Base-by-base conservation (phyloP, 495 filamentous ascomycete genomes). In the Antarctomyces pellizariae region DNA sequence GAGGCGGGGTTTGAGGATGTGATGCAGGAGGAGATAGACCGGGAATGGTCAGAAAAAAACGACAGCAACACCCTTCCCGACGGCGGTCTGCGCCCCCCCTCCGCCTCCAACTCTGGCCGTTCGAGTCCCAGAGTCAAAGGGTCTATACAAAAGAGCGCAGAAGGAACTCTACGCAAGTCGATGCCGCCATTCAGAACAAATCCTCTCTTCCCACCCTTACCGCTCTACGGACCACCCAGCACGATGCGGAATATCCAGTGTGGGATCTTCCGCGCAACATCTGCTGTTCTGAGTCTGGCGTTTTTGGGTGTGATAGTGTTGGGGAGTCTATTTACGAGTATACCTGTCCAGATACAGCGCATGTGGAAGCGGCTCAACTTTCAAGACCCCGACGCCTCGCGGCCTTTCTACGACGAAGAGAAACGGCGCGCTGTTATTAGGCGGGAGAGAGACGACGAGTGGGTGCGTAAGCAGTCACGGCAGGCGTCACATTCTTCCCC, bases 141-240 rank as follows among this genome's bases (percentile, higher is more conserved):
- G 9, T 15, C 26, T 3, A 31, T 32, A 21, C 35, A 37, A 18
- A 36, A 28, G 20, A 29, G 30, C 14, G 32, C 39, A 1, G 45
- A 49, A 9, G 48, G 44, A 4, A 53, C 47, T 7, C 36, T 61
- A 3, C 40, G 39, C 25, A 44, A 33, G 32, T 30, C 50, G n/a
- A 56, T 57, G 40, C 67, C 68, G 0, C 62, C 70, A 1, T 61
- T 65, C 3, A 53, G 62, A 38, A 79, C 71, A 4, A 71, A 90
- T 41, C 82, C 83, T 5, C 48, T 92, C 1, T 95, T 95, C 38
- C 84, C 84, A 7, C 75, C 79, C 5, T 46, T 95, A 8, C 83
- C 83, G 0, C 50, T 77, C 2, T 92, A 92, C 35, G 75, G 74
- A 0, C 71, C 80, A 0, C 70, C 80, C 0, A 67, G 73, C 2